Evolutionary conservation across 345 rosid species (phyloP).

Genomic region (Citrus trifoliata): DNA sequence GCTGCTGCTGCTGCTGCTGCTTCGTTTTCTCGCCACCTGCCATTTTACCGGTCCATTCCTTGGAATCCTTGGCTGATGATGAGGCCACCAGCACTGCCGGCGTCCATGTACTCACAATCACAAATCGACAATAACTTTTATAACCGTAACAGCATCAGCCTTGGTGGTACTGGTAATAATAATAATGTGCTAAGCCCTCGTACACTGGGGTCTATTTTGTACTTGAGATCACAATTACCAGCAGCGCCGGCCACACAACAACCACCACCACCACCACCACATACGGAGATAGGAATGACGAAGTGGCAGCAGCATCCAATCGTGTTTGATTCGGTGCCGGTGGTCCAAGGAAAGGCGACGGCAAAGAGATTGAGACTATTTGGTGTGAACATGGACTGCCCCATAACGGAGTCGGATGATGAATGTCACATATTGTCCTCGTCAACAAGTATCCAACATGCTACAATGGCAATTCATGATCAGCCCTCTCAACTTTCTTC

Average conservation of each 20-base stretch:
- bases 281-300: constrained; percentile 30
- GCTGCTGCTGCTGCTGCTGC: neutral
- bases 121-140: constrained; percentile 9
- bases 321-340: constrained; percentile 60
- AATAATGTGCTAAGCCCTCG: constrained; percentile 23
- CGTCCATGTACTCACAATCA: constrained; percentile 19
- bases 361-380: constrained; percentile 81
- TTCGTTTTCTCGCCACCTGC: constrained; percentile 21
- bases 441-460: constrained; percentile 18
- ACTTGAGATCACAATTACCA: constrained; percentile 26
- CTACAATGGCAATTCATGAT: constrained; percentile 4
- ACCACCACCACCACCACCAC: constrained; percentile 27
- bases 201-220: constrained; percentile 26
- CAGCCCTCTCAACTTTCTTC: constrained; percentile 20
- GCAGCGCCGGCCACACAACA: neutral
- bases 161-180: constrained; percentile 17
- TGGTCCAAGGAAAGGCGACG: constrained; percentile 57
- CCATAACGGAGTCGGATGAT: constrained; percentile 33
- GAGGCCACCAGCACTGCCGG: constrained; percentile 19
- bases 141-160: constrained; percentile 16
- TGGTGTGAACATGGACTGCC: constrained; percentile 95
- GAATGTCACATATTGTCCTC: constrained; percentile 30
- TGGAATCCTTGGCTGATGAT: constrained; percentile 48
- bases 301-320: constrained; percentile 31
- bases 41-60: constrained; percentile 32